Percentiles rank a stretch among this genome's conserved stretches.
These are phyloP conservation scores for Fusarium zealandicum DNA, from an alignment of 2,329 filamentous ascomycete genomes.

Conservation along the genomic window DNA sequence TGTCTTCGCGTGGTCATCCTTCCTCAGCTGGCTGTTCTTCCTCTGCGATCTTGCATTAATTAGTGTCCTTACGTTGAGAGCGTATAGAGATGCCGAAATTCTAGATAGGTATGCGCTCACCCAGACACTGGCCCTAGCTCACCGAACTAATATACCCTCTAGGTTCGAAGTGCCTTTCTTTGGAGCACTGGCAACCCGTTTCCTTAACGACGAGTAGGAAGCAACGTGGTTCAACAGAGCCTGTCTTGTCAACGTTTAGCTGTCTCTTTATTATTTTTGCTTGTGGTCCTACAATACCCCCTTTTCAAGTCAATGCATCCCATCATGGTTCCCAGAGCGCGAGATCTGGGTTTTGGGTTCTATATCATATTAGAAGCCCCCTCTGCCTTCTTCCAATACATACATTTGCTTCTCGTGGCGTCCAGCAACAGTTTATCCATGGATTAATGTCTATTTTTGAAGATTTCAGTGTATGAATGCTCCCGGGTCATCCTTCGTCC, in stretches of 20 bases:
- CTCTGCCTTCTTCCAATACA: neutral
- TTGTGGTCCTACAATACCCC: conserved; percentile 25
- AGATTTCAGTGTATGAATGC: neutral
- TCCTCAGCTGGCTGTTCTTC: conserved; percentile 86
- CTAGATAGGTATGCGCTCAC: conserved; percentile 60
- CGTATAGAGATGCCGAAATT: conserved; percentile 82
- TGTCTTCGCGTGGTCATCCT: conserved; percentile 82
- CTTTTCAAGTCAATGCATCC: conserved; percentile 3
- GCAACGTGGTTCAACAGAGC: neutral
- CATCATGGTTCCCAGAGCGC: neutral
- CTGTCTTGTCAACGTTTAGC: neutral
- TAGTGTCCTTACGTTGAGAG: conserved; percentile 75
- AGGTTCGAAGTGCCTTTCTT: conserved; percentile 90
- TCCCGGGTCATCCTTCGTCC: neutral
- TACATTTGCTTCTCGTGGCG: neutral
- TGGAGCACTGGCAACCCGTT: conserved; percentile 83
- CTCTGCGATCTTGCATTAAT: conserved; percentile 78
- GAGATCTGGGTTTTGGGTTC: neutral
- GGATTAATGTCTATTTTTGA: too few relatives aligned
- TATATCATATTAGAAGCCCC: neutral
- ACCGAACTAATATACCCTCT: neutral
- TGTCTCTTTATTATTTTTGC: neutral
- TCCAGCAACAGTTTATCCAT: too few relatives aligned
- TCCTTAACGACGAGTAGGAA: conserved; percentile 80
- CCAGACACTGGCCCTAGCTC: neutral